These are phyloP conservation scores for Draba incana DNA, from an alignment of 345 rosid genomes.

Conservation along the genomic window DNA sequence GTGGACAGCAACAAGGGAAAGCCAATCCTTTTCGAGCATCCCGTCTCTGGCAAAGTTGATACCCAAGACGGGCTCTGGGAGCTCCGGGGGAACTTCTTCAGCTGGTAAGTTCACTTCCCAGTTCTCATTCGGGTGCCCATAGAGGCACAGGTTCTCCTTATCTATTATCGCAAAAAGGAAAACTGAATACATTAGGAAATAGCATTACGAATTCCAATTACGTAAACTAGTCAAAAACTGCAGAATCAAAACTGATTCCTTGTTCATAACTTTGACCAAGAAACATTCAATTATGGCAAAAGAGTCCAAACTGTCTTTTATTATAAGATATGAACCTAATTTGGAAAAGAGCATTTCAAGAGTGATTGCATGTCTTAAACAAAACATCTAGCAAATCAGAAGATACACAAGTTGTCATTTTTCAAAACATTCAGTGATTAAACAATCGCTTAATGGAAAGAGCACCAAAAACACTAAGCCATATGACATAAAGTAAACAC, in stretches of 20 bases:
- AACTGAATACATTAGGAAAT: background rate
- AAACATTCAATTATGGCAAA: slow-evolving; percentile 15
- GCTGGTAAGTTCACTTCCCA: slow-evolving; percentile 97
- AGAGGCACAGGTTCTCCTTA: slow-evolving; percentile 86
- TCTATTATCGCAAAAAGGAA: slow-evolving; percentile 47
- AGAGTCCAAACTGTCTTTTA: background rate
- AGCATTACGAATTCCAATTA: background rate
- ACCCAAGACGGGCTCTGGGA: slow-evolving; percentile 94
- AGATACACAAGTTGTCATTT: background rate
- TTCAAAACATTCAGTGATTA: background rate
- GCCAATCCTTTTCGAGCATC: slow-evolving; percentile 88
- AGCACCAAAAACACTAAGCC: slow-evolving; percentile 24
- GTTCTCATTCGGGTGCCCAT: slow-evolving; percentile 77
- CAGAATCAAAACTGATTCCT: background rate
- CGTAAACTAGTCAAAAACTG: background rate
- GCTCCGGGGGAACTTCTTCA: slow-evolving; percentile 95
- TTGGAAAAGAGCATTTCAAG: background rate
- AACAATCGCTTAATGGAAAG: background rate
- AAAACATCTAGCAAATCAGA: background rate
- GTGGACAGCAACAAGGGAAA: slow-evolving; percentile 68
- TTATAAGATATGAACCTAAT: background rate
- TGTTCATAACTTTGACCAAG: background rate
- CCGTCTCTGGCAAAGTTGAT: slow-evolving; percentile 97
- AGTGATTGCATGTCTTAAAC: background rate
- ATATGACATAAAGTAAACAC: slow-evolving; percentile 19